phyloP scores from a whole-genome alignment of 331 rosid species.

The Arachis monticola region DNA sequence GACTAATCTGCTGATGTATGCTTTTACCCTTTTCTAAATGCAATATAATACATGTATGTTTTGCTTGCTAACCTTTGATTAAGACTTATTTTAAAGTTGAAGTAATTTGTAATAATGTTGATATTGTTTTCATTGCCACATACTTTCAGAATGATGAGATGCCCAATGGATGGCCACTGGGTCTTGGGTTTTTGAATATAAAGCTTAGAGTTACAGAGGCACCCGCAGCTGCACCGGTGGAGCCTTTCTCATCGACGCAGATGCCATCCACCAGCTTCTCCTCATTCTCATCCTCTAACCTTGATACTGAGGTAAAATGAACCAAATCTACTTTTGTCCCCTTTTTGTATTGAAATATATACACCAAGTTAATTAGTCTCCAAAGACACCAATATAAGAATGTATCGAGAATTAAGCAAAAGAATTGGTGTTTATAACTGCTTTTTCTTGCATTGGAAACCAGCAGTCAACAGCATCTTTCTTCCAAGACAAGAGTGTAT shows the following conservation, averaged over 20 bases:
- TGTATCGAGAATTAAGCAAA: too few species aligned
- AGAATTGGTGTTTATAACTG: not conserved
- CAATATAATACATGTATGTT: not conserved
- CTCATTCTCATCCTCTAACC: slow-evolving; percentile 84
- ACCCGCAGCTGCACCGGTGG: slow-evolving; percentile 41
- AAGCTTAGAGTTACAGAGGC: slow-evolving; percentile 61
- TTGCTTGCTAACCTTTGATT: not conserved
- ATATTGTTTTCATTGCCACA: not conserved
- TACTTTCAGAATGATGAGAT: slow-evolving; percentile 55
- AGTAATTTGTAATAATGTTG: not conserved
- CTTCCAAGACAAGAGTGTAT: slow-evolving; percentile 76
- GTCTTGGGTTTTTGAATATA: slow-evolving; percentile 60
- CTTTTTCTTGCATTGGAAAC: not conserved
- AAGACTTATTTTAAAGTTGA: slow-evolving; percentile 6
- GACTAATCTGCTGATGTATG: not conserved
- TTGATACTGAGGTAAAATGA: slow-evolving; percentile 78
- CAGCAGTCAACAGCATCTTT: slow-evolving; percentile 87
- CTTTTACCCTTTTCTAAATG: not conserved
- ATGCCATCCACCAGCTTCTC: slow-evolving; percentile 70
- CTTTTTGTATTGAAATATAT: not conserved
- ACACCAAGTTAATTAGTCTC: too few species aligned
- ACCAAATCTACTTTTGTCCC: not conserved
- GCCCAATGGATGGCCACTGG: slow-evolving; percentile 83
- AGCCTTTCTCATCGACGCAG: slow-evolving; percentile 43
- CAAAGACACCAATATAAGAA: slow-evolving; percentile 6